Base-by-base conservation (phyloP, 768 basidiomycete species). In the Xanthoconium stramineum region DNA sequence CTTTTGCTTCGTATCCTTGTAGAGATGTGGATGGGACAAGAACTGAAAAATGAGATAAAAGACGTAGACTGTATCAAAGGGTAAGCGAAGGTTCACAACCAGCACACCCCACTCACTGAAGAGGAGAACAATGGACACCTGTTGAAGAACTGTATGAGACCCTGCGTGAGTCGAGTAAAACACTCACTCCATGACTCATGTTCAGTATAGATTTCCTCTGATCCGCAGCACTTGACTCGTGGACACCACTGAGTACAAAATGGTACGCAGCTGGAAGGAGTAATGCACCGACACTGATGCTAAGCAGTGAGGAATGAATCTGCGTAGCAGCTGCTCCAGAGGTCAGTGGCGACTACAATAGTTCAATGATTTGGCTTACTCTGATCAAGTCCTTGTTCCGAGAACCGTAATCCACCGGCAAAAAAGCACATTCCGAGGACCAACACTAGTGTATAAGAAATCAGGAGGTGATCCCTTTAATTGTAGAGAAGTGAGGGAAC, bases 371-470 rank as follows among this genome's bases (percentile, higher is more conserved):
- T 36, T 15, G 36, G 76, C 88, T 65, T 60, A 89, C 89, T 85
- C 39, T 80, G 72, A 47, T 85, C 84, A 63, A 91, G 89, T 1
- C 85, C 89, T 72, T 92, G 91, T 61, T 91, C 86, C 19, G 86
- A 87, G 65, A 83, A 92, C 61, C 81, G 81, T 49, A 84, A 73
- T 19, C 91, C 91, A 53, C 90, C 91, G 20, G 88, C 89, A 61
- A 93, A 92, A 74, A 93, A 93, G 65, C 91, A 92, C 91, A 94
- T 91, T 47, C 91, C 91, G 32, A 93, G 78, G 17, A 94, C 85
- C 48, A 94, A 78, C 35, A 92, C 87, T 89, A 48, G 15, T 20
- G 15, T 15, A 49, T 50, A 40, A 24, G 29, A 40, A 10, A 47
- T 71, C 33, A 64, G 55, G 13, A 19, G 39, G 17, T 13, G 24